Evolutionary conservation across 2,329 filamentous ascomycete genomes (phyloP).

Genomic region (Neofusicoccum ribis): DNA sequence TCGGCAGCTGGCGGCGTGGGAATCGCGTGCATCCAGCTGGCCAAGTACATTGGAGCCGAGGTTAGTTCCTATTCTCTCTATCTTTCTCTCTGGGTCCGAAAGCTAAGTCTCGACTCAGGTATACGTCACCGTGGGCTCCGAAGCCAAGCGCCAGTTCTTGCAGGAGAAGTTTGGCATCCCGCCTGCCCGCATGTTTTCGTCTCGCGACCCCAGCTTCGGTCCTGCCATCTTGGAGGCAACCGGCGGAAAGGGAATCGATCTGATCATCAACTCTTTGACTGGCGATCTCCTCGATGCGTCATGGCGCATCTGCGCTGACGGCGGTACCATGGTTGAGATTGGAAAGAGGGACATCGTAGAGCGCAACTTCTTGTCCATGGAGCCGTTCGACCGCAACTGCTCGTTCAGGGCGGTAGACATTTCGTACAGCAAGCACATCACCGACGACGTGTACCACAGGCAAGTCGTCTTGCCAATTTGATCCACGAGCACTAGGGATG

Average conservation of each 20-base stretch:
- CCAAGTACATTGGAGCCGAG: conserved; percentile 26
- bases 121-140: conserved; percentile 27
- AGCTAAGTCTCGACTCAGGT: conserved; percentile 23
- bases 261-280: conserved; percentile 30
- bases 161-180: conserved; percentile 26
- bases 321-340: conserved; percentile 37
- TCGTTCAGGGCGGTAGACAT: conserved; percentile 1
- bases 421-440: conserved; percentile 20
- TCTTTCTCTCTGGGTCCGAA: conserved; percentile 24
- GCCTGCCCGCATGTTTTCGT: conserved; percentile 34
- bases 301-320: conserved; percentile 28
- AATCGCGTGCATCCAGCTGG: conserved; percentile 29
- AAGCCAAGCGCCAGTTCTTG: conserved; percentile 26
- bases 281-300: conserved; percentile 26
- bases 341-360: conserved; percentile 25
- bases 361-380: conserved; percentile 24
- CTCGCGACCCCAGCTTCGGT: conserved; percentile 26
- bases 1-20: conserved; percentile 33
- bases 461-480: background rate
- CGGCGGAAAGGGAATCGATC: conserved; percentile 31
- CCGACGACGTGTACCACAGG: conserved; percentile 2
- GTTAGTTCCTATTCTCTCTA: conserved; percentile 15
- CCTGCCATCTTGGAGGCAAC: conserved; percentile 25
- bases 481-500: no score
- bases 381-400: conserved; percentile 23